Evolutionary conservation across 2,329 filamentous ascomycete species (phyloP).

Genomic region (Colletotrichum karsti): DNA sequence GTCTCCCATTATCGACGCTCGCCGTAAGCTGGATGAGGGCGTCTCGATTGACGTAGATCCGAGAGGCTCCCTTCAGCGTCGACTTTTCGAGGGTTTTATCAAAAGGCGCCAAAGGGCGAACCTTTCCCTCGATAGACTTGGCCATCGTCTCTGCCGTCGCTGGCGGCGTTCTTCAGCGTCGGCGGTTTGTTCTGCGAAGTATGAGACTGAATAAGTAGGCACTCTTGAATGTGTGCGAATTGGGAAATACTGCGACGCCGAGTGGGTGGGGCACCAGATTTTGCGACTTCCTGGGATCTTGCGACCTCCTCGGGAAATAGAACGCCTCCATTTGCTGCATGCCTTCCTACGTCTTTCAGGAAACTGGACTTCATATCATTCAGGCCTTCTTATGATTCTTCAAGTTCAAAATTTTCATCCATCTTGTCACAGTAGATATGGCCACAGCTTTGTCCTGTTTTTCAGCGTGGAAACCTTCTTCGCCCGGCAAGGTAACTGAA

Average conservation of each 20-base stretch:
- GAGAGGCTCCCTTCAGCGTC: constrained; percentile 51
- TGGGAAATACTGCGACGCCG: neutral
- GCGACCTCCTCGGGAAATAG: too few relatives aligned
- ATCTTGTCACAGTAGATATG: too few relatives aligned
- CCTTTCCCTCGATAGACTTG: constrained; percentile 37
- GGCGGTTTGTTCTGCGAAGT: neutral
- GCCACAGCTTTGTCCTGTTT: too few relatives aligned
- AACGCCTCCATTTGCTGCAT: too few relatives aligned
- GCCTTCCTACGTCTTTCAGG: too few relatives aligned
- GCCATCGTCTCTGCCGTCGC: neutral
- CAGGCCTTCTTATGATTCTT: too few relatives aligned
- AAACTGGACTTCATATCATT: too few relatives aligned
- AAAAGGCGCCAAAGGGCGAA: constrained; percentile 46
- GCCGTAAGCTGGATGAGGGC: constrained; percentile 54
- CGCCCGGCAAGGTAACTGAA: too few relatives aligned
- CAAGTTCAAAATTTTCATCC: too few relatives aligned
- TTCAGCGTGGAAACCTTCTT: too few relatives aligned
- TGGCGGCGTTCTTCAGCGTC: too few relatives aligned
- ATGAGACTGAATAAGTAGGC: neutral
- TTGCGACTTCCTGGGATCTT: too few relatives aligned
- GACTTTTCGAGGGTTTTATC: constrained; percentile 51
- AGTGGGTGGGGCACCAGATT: neutral
- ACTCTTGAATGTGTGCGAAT: neutral
- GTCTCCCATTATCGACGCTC: constrained; percentile 50
- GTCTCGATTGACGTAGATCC: constrained; percentile 58